Conservation (phyloP, 2,329 filamentous ascomycete genomes). For the Aschersonia sp. region DNA sequence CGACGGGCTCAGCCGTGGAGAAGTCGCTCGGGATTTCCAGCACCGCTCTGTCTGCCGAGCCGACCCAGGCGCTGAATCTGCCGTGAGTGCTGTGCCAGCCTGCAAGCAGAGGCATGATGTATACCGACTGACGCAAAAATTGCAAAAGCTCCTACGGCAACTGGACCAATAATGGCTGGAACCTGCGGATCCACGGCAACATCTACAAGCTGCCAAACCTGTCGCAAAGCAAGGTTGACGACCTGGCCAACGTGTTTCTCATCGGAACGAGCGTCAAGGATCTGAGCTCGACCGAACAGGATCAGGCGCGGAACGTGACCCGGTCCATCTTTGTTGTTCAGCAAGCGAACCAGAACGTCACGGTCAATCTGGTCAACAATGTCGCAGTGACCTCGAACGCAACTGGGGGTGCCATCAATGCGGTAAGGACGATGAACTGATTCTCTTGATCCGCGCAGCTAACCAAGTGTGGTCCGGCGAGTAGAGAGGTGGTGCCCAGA, state of each 20-base stretch:
- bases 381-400: conserved; percentile 34
- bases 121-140: neutral
- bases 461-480: neutral
- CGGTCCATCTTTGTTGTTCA: conserved; percentile 62
- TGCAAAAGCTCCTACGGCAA: conserved; percentile 48
- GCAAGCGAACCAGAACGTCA: conserved; percentile 48
- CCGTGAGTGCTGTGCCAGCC: conserved; percentile 26
- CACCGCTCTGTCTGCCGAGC: conserved; percentile 42
- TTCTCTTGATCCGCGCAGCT: neutral
- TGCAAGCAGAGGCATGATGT: too few species aligned
- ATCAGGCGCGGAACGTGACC: conserved; percentile 60
- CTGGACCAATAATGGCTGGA: conserved; percentile 67
- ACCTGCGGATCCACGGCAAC: conserved; percentile 61
- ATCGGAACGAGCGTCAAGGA: conserved; percentile 46
- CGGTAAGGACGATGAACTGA: conserved; percentile 13
- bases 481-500: conserved; percentile 42
- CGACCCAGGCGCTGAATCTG: conserved; percentile 57
- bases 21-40: conserved; percentile 46
- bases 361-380: conserved; percentile 39
- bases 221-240: conserved; percentile 46
- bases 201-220: conserved; percentile 69
- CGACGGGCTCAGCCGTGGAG: conserved; percentile 44
- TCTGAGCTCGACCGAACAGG: conserved; percentile 42
- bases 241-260: conserved; percentile 56
- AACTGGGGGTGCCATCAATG: conserved; percentile 35